Conservation (phyloP, 2,329 filamentous ascomycete species). For the Fusarium armeniacum region DNA sequence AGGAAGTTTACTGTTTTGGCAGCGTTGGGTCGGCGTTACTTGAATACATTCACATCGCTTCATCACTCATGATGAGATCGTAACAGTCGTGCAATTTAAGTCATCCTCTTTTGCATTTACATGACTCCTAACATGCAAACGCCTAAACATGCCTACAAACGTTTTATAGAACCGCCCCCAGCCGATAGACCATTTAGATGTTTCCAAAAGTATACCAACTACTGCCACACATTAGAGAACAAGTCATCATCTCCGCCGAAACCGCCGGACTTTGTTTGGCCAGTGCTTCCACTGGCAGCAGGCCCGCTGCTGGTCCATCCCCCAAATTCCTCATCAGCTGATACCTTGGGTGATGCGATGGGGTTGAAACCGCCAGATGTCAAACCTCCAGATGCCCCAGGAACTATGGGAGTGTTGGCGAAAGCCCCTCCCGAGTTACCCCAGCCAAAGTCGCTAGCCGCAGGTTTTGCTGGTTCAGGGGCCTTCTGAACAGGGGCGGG, state of each 20-base stretch:
- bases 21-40: slow-evolving; percentile 42
- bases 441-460: slow-evolving; percentile 74
- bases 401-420: slow-evolving; percentile 71
- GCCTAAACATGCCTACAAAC: slow-evolving; percentile 51
- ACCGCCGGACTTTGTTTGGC: slow-evolving; percentile 65
- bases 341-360: slow-evolving; percentile 72
- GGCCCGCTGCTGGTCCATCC: slow-evolving; percentile 85
- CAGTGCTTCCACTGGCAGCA: slow-evolving; percentile 56
- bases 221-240: slow-evolving; percentile 97
- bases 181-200: slow-evolving; percentile 29
- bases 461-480: slow-evolving; percentile 61
- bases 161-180: slow-evolving; percentile 45
- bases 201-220: slow-evolving; percentile 36
- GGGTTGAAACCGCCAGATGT: slow-evolving; percentile 71
- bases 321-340: slow-evolving; percentile 94
- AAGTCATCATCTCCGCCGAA: slow-evolving; percentile 84
- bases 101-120: slow-evolving; percentile 50
- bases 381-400: slow-evolving; percentile 61
- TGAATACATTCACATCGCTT: slow-evolving; percentile 42
- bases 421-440: slow-evolving; percentile 63
- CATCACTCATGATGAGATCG: slow-evolving; percentile 9
- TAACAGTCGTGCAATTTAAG: slow-evolving; percentile 36
- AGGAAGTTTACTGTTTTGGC: slow-evolving; percentile 31
- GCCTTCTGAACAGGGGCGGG: slow-evolving; percentile 72
- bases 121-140: slow-evolving; percentile 55